Evolutionary conservation across 306 rosid genomes (phyloP), one percentile per base, ranked within the genome.

Genomic region (Sesbania bispinosa): DNA sequence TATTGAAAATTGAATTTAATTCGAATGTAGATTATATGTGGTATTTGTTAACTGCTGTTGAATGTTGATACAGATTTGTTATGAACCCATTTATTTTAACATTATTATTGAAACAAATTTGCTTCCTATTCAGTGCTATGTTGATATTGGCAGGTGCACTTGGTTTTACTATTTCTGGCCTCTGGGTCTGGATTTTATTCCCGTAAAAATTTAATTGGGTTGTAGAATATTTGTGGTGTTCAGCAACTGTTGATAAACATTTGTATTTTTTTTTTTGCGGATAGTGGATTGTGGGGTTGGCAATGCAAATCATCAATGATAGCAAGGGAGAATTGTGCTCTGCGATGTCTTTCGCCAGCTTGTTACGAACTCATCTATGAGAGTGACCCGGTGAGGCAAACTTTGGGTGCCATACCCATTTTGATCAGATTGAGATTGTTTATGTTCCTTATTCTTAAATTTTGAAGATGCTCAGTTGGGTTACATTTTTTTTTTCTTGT

Each of bases 241-340:
- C 11, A n/a, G 33, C 5, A 67, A 67, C 61, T 57, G 38, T 16
- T 73, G 66, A 57, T 55, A 16, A 48, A 13, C 36, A 46, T n/a
- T 53, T 71, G 27, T 41, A 21, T 9, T 15, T 19, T 26, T 2
- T 62, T 19, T 53, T 71, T 11, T 41, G 20, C 36, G 33, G 46
- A 53, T 73, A 93, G 98, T 57, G 97, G 97, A 14, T 24, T 93
- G 82, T 90, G 98, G 97, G 97, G 98, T 36, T 69, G 79, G 92
- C 75, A 78, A 5, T 93, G 98, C 85, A 87, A 86, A 68, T 84
- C 97, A 47, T 85, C 96, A 0, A 21, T 60, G 73, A 80, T 74
- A 77, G 88, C 87, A n/a, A 93, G 83, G 81, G 97, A 93, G 78
- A 93, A 93, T 73, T 93, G 98, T 71, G 98, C 88, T 67, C 62